Base-by-base conservation (phyloP, 495 filamentous ascomycete species). In the Lophium mytilinum region DNA sequence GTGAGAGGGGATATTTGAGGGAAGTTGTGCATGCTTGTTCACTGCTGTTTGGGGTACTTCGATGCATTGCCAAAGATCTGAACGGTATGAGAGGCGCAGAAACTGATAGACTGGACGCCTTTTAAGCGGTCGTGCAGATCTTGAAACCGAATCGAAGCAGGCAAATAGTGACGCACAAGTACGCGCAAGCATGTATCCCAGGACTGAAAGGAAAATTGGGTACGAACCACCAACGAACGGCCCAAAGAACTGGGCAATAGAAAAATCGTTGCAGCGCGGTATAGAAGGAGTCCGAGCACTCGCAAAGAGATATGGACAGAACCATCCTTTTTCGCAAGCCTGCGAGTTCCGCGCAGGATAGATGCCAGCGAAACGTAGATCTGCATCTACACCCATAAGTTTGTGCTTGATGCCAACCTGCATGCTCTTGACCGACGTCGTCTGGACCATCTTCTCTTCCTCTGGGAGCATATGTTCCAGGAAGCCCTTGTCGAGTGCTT, bases 321-420 rank as follows among this genome's bases (percentile, higher is more conserved):
- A 73, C 71, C 71, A 73, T 37, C 71, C 71, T 53, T 73, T 73
- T 34, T 69, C 69, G 55, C 66, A 73, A 9, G 59, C 66, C 41
- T 67, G 47, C 8, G 50, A 0, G 62, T 65, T 59, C 37, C 39
- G 24, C 0, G 66, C 48, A 9, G 71, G 71, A 47, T 62, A 64
- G 5, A 65, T 64, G 8, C 56, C 57, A 0, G 43, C 50, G 52
- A 67, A 65, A 9, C 65, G 58, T 18, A 73, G 39, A 50, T 73
- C 69, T 15, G 71, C 69, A 46, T 73, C 68, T 5, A 72, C 70
- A 33, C 69, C 69, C 71, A 73, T 73, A 42, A 73, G 66, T 17
- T 73, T 73, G 60, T 73, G 71, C 47, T 73, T 72, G 53, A 73
- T 69, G 53, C 58, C 61, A n/a, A 72, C 72, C 40, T 72, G 71